A percentile compares a stretch with the other conserved stretches of the same genome.
Evolutionary conservation across 257 asterid species (phyloP).

Genomic region (Echium plantagineum): DNA sequence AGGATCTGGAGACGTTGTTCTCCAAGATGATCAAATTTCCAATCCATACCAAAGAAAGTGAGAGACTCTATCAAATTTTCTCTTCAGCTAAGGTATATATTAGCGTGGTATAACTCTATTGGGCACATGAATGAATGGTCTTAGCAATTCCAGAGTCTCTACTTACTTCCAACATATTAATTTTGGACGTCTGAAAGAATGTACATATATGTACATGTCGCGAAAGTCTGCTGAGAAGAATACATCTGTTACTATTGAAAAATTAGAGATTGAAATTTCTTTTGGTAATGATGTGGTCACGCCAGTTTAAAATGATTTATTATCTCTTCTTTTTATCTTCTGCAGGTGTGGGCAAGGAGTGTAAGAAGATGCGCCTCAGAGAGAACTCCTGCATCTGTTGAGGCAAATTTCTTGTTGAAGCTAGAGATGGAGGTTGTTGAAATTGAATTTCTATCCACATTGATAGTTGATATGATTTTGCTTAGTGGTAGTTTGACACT

Average conservation of each 20-base stretch:
- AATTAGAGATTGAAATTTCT: too few species aligned
- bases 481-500: background rate
- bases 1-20: slow-evolving; percentile 55
- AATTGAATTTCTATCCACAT: background rate
- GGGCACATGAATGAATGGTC: too few species aligned
- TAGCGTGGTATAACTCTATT: background rate
- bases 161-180: too few species aligned
- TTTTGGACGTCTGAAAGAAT: too few species aligned
- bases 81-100: slow-evolving; percentile 61
- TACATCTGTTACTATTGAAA: too few species aligned
- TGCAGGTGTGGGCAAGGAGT: slow-evolving; percentile 62
- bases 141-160: too few species aligned
- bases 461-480: too few species aligned
- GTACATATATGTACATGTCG: too few species aligned
- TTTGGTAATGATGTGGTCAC: background rate
- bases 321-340: slow-evolving; percentile 7
- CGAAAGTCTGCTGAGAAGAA: too few species aligned
- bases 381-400: slow-evolving; percentile 46
- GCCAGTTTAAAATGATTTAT: background rate
- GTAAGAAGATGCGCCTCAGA: slow-evolving; percentile 46
- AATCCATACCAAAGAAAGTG: slow-evolving; percentile 46
- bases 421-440: slow-evolving; percentile 62
- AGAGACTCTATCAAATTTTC: slow-evolving; percentile 47
- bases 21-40: slow-evolving; percentile 44
- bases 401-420: slow-evolving; percentile 55